phyloP scores from a whole-genome alignment of 257 asterid species.

The Jacaranda copaia region DNA sequence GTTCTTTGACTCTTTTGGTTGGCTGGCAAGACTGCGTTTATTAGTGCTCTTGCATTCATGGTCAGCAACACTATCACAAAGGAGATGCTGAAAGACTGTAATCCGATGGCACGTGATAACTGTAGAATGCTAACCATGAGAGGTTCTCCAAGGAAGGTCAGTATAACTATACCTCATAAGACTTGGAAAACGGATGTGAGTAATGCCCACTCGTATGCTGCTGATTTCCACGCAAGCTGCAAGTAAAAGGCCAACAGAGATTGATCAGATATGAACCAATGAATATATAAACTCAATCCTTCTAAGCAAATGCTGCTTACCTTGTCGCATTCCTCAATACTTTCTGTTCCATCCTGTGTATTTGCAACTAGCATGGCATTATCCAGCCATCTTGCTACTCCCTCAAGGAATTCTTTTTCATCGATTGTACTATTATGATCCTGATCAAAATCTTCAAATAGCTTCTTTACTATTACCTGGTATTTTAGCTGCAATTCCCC shows the following conservation, averaged over 20 bases:
- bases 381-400: slow-evolving; percentile 46
- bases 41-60: slow-evolving; percentile 56
- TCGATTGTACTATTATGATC: slow-evolving; percentile 44
- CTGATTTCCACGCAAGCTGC: slow-evolving; percentile 52
- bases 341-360: slow-evolving; percentile 31
- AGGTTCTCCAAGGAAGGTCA: slow-evolving; percentile 65
- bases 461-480: slow-evolving; percentile 40
- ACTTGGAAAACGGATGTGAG: slow-evolving; percentile 48
- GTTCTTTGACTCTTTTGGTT: slow-evolving; percentile 54
- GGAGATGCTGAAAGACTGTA: slow-evolving; percentile 64
- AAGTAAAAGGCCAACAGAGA: not conserved
- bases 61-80: slow-evolving; percentile 62
- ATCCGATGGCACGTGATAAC: slow-evolving; percentile 49
- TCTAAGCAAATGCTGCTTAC: slow-evolving; percentile 16
- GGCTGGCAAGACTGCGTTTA: slow-evolving; percentile 62
- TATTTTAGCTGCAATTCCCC: slow-evolving; percentile 45
- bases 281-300: not conserved
- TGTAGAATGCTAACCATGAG: slow-evolving; percentile 49
- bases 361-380: slow-evolving; percentile 48
- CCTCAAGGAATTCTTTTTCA: slow-evolving; percentile 48
- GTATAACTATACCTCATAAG: slow-evolving; percentile 48
- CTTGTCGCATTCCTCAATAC: slow-evolving; percentile 45
- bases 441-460: slow-evolving; percentile 53
- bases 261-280: not conserved
- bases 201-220: slow-evolving; percentile 37